These are phyloP conservation scores for Boletus sp. DNA, from an alignment of 768 basidiomycete genomes.

Conservation along the genomic window DNA sequence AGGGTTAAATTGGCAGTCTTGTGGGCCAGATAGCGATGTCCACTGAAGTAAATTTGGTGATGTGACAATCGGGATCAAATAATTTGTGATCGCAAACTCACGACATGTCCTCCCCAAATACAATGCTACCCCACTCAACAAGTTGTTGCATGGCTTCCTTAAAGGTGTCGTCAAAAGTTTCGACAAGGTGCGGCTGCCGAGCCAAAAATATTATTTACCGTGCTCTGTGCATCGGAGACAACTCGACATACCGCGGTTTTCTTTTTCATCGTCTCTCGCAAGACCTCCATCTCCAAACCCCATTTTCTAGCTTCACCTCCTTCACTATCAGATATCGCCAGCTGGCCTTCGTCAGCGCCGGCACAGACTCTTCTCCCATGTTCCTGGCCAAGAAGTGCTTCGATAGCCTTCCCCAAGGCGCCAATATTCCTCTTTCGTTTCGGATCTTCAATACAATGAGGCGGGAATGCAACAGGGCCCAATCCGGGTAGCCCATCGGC, in stretches of 20 bases:
- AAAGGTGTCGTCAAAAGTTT: conserved; percentile 68
- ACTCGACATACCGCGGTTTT: conserved; percentile 49
- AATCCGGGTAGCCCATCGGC: conserved; percentile 72
- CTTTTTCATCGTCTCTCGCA: conserved; percentile 56
- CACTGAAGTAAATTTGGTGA: conserved; percentile 41
- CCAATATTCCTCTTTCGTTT: conserved; percentile 71
- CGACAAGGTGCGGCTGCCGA: conserved; percentile 51
- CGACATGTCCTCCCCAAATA: conserved; percentile 62
- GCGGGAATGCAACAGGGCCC: conserved; percentile 74
- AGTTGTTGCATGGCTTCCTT: conserved; percentile 77
- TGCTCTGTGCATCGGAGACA: conserved; percentile 6
- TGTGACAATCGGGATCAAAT: conserved; percentile 23
- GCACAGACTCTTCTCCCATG: conserved; percentile 64
- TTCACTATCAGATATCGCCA: conserved; percentile 39
- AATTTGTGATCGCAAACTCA: conserved; percentile 40
- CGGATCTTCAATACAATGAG: conserved; percentile 75
- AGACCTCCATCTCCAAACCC: conserved; percentile 60
- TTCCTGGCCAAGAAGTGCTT: conserved; percentile 58
- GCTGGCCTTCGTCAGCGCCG: conserved; percentile 38
- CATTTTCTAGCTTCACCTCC: conserved; percentile 73
- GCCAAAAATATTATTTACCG: conserved; percentile 19
- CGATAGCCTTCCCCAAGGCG: conserved; percentile 68
- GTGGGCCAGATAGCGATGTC: conserved; percentile 72
- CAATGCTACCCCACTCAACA: conserved; percentile 67
- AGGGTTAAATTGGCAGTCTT: conserved; percentile 63